A percentile compares a stretch with the other conserved stretches of the same genome.
phyloP scores from a whole-genome alignment of 148 eudicot species.

The Cornus kousa region DNA sequence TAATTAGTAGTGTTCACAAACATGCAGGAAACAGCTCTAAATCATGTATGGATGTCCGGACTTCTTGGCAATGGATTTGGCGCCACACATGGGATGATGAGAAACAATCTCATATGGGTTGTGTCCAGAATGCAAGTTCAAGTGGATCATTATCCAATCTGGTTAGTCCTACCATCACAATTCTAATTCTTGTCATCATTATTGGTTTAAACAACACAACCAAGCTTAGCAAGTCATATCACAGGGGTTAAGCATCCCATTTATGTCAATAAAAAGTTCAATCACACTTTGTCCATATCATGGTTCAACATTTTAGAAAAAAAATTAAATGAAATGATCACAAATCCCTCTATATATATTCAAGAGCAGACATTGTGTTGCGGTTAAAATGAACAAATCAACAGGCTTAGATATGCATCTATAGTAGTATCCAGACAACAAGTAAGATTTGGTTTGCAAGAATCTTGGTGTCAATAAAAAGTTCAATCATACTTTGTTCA shows the following conservation, averaged over 20 bases:
- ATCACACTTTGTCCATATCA: neutral
- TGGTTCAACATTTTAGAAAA: neutral
- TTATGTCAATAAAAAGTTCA: neutral
- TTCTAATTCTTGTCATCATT: neutral
- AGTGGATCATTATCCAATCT: constrained; percentile 71
- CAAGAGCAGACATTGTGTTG: too few relatives aligned
- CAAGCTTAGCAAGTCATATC: neutral
- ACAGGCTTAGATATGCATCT: too few relatives aligned
- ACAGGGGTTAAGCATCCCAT: too few relatives aligned
- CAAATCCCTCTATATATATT: too few relatives aligned
- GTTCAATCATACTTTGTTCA: neutral
- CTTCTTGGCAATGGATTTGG: constrained; percentile 80
- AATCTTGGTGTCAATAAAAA: too few relatives aligned
- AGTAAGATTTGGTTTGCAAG: too few relatives aligned
- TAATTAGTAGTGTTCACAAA: neutral
- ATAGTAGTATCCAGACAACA: too few relatives aligned
- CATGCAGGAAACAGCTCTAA: constrained; percentile 80
- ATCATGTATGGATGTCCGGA: constrained; percentile 78
- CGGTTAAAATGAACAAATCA: too few relatives aligned
- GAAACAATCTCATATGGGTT: constrained; percentile 77
- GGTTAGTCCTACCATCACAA: constrained; percentile 34
- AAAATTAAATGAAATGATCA: too few relatives aligned
- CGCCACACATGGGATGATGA: constrained; percentile 75
- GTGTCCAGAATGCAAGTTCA: constrained; percentile 73
- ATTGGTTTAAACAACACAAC: neutral